Base-by-base conservation (phyloP, 2,329 filamentous ascomycete species). In the Rhynchosporium secalis region DNA sequence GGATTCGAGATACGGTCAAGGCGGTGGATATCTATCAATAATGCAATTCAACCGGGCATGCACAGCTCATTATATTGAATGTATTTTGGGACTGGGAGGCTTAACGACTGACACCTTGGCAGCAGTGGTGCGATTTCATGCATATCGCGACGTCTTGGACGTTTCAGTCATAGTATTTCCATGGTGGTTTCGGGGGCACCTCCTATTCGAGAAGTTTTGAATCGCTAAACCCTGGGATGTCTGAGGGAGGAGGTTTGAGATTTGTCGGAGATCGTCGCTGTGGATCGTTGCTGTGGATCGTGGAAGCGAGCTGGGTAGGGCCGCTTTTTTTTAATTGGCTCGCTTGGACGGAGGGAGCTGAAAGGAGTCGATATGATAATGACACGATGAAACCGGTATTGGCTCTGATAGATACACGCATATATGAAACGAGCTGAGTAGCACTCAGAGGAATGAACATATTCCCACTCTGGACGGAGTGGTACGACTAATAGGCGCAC, bases 81-180 rank as follows among this genome's bases (percentile, higher is more conserved):
- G 49, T 57, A 58, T 49, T 55, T 63, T 51, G 43, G 57, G 54
- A 48, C 15, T 36, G 13, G 51, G 58, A 58, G 51, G 61, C 61
- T 56, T 60, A 60, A 63, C 49, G 61, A 60, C 56, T 63, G 55
- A 15, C 60, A 58, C 40, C 20, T 20, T 20, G 20, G 20, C 20
- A 20, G 20, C 40, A 56, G 40, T 56, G 38, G 52, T 38, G 49
- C 49, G 52, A 45, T 56, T 48, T 36, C 29, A 43, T 29, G 12
- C 26, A 58, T 48, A n/a, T 47, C 54, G 60, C 60, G 60, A 62
- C 60, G 40, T 57, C 46, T 41, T 45, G 20, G 33, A 56, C 55
- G 61, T 62, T 62, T 62, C 61, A 62, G 61, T 26, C 40, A 46
- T 28, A 20, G 49, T 20, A 4, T 15, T 26, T 15, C 49, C 49